Evolutionary conservation across 495 filamentous ascomycete species (phyloP), one percentile per base, ranked within the genome.

Genomic region (Hypoxylon perforatum): DNA sequence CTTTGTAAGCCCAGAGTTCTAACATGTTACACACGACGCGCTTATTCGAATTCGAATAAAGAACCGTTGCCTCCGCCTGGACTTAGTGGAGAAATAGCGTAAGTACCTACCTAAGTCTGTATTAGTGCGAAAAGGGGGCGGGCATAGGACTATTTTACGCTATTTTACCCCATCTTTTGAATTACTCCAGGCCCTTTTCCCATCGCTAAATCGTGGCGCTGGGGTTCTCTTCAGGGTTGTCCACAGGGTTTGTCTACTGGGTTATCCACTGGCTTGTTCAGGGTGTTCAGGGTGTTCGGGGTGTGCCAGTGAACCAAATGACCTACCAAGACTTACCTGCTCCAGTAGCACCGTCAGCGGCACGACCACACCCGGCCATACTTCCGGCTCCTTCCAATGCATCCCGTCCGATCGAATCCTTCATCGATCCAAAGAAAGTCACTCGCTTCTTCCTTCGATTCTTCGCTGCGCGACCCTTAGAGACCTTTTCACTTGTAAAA

Each of bases 81-180:
- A 4, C 1, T 14, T 35, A 30, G 28, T 33, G 22, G 22, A 30
- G 25, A 33, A 35, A n/a, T 35, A 35, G 41, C n/a, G 3, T 48
- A 48, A n/a, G 47, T 25, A 48, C 46, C 46, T 48, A 48, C 46
- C 45, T 48, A 48, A 48, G 36, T 38, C 36, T n/a, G 49, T 61
- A 14, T 54, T 62, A 61, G 48, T 56, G 58, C 47, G 35, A 63
- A 42, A 22, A 18, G 4, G 17, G 41, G 15, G 41, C 15, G 12
- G 44, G 18, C 19, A 21, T 30, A 41, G 46, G 36, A 44, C 19
- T 46, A 47, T 64, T 65, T 33, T 69, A 69, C 66, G 35, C 19
- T 46, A 47, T 64, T 65, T 33, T 69, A 69, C 66, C 66, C 66
- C 66, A 69, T 69, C 66, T 69, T 69, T 69, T 69, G 39, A 54